Conservation (phyloP, 805 yeast genomes). For the Lachancea lanzarotensis region DNA sequence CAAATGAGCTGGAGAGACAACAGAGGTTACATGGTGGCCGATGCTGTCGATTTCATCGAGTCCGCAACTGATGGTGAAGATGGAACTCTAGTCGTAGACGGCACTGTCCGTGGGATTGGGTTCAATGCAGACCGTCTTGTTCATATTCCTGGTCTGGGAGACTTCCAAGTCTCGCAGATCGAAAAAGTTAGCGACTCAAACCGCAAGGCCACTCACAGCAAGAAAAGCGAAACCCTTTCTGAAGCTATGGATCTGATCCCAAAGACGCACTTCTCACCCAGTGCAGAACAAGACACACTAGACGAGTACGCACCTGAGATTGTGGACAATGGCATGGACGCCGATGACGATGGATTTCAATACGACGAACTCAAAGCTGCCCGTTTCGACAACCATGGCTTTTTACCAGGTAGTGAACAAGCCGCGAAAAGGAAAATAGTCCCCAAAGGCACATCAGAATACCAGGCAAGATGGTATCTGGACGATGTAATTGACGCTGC, state of each 20-base stretch:
- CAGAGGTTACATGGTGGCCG: slow-evolving; percentile 84
- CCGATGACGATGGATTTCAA: slow-evolving; percentile 29
- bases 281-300: slow-evolving; percentile 46
- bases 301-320: slow-evolving; percentile 57
- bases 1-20: slow-evolving; percentile 86
- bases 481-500: slow-evolving; percentile 44
- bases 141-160: slow-evolving; percentile 87
- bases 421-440: slow-evolving; percentile 35
- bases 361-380: slow-evolving; percentile 30
- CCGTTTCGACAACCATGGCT: slow-evolving; percentile 38
- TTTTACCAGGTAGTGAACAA: slow-evolving; percentile 32
- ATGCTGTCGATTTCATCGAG: slow-evolving; percentile 38
- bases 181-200: slow-evolving; percentile 41
- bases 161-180: slow-evolving; percentile 66
- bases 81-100: slow-evolving; percentile 54
- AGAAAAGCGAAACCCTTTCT: slow-evolving; percentile 7
- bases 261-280: slow-evolving; percentile 28
- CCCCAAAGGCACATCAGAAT: slow-evolving; percentile 75
- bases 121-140: slow-evolving; percentile 70
- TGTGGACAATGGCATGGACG: slow-evolving; percentile 39
- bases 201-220: slow-evolving; percentile 23
- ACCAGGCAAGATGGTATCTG: slow-evolving; percentile 72
- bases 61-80: slow-evolving; percentile 23
- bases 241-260: slow-evolving; percentile 15
- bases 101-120: slow-evolving; percentile 82